These are phyloP conservation scores for Fragaria iinumae DNA, from an alignment of 306 rosid genomes.

Conservation along the genomic window DNA sequence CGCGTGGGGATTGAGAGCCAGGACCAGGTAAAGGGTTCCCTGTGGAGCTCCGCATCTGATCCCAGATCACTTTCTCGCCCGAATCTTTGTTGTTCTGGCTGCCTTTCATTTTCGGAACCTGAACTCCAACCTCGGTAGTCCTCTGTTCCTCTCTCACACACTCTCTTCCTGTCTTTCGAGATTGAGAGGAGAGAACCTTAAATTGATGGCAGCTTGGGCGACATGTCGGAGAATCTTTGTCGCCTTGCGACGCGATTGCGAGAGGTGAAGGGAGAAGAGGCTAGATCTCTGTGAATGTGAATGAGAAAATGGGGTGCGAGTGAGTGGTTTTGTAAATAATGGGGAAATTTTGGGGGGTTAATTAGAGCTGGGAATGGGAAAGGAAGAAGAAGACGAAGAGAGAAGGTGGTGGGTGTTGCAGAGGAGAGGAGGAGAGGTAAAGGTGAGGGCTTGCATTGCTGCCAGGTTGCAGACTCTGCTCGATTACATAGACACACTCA, in stretches of 20 bases:
- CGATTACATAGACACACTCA: neutral
- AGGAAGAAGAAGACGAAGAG: neutral
- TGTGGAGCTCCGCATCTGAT: slow-evolving; percentile 49
- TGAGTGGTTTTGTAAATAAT: neutral
- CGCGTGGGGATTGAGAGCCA: slow-evolving; percentile 26
- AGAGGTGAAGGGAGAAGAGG: neutral
- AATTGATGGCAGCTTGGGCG: neutral
- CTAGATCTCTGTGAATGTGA: neutral
- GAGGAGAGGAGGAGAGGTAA: neutral
- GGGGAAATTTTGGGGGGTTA: neutral
- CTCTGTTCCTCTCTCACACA: neutral
- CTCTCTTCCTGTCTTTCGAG: neutral
- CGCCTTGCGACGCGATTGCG: neutral
- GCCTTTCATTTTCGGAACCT: slow-evolving; percentile 46
- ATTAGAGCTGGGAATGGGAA: neutral
- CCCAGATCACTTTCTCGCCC: slow-evolving; percentile 61
- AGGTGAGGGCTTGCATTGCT: slow-evolving; percentile 33
- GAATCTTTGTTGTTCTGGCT: slow-evolving; percentile 42
- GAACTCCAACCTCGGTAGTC: neutral
- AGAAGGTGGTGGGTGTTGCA: neutral
- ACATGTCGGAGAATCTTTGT: neutral
- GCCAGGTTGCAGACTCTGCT: slow-evolving; percentile 30
- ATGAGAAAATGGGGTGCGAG: neutral
- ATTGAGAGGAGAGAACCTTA: neutral
- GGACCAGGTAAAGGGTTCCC: slow-evolving; percentile 36